A percentile compares a stretch with the other conserved stretches of the same genome.
These are phyloP conservation scores for Ploettnerulaceae sp. DNA, from an alignment of 2,329 filamentous ascomycete genomes.

Conservation along the genomic window DNA sequence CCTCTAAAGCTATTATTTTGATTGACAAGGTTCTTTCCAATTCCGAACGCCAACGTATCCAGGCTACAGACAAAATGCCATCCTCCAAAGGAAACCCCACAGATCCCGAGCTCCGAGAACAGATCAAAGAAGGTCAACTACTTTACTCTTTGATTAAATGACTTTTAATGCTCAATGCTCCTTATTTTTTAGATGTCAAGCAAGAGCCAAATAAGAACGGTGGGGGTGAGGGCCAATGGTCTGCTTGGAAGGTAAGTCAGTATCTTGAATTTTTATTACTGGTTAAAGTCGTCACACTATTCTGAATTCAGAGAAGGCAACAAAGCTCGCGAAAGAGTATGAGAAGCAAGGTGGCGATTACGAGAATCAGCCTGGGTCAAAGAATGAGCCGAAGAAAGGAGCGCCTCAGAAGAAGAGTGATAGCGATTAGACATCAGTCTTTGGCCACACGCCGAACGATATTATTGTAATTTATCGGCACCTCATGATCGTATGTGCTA, in stretches of 20 bases:
- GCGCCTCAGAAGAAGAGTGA: slow-evolving; percentile 35
- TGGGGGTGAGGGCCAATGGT: slow-evolving; percentile 42
- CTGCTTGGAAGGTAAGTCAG: slow-evolving; percentile 40
- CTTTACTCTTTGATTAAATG: not conserved
- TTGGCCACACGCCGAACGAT: too few species aligned
- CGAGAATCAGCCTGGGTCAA: slow-evolving; percentile 39
- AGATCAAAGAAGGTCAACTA: slow-evolving; percentile 38
- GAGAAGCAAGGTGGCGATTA: slow-evolving; percentile 38
- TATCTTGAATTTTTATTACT: not conserved
- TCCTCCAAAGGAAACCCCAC: slow-evolving; percentile 43
- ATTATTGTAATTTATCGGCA: too few species aligned
- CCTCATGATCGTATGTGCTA: too few species aligned
- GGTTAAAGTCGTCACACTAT: not conserved
- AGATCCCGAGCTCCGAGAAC: slow-evolving; percentile 40
- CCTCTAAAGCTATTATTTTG: too few species aligned
- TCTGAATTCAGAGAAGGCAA: slow-evolving; percentile 28
- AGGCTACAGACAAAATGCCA: too few species aligned
- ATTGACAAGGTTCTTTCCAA: too few species aligned
- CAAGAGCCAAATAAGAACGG: slow-evolving; percentile 42
- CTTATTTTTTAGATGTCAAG: slow-evolving; percentile 36
- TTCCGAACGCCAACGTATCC: too few species aligned
- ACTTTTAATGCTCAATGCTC: not conserved
- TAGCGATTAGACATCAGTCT: not conserved
- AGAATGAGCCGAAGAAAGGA: slow-evolving; percentile 42
- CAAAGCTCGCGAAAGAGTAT: slow-evolving; percentile 40